Base-by-base conservation (phyloP, 495 filamentous ascomycete genomes). In the Penicillium macrosclerotiorum region DNA sequence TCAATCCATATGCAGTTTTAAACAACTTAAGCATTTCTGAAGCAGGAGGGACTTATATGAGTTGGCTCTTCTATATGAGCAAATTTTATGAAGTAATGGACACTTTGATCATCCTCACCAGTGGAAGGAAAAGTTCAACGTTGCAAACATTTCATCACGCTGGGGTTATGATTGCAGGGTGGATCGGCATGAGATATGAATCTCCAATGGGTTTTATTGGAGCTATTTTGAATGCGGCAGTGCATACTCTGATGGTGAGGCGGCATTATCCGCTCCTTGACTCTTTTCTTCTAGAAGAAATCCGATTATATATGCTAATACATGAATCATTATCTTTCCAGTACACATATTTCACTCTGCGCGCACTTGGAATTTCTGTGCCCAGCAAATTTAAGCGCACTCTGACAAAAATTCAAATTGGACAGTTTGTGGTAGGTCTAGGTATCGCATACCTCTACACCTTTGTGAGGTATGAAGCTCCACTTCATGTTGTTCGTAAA, bases 31-130 rank as follows among this genome's bases (percentile, higher is more conserved):
- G 34, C 18, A 25, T 42, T 2, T 40, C 24, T 23, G 44, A 48
- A 29, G 43, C 20, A 20, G 44, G 53, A 32, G 24, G 19, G 23
- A 22, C n/a, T 22, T 56, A 56, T 24, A 5, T 56, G 3, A 86
- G 84, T 61, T 95, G 89, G 89, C 63, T 88, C 36, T 95, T 94
- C 72, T 95, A 95, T 62, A 73, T 95, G 41, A 89, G 84, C 76
- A 95, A 95, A 70, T 90, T 92, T 67, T 95, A 95, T 65, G 90
- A 94, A 64, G 84, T 93, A 33, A 35, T 94, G 20, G 90, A 95
- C 64, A 94, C 89, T 7, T 65, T 83, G 24, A 89, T 95, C 55
- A 89, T 94, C 58, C 72, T 95, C 31, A 80, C 83, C 32, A 90
- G 92, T 71, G 90, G 90, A 39, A 93, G 90, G 72, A 69, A 77